Base-by-base conservation (phyloP, 2,329 filamentous ascomycete genomes). In the Aspergillus puulaauensis region DNA sequence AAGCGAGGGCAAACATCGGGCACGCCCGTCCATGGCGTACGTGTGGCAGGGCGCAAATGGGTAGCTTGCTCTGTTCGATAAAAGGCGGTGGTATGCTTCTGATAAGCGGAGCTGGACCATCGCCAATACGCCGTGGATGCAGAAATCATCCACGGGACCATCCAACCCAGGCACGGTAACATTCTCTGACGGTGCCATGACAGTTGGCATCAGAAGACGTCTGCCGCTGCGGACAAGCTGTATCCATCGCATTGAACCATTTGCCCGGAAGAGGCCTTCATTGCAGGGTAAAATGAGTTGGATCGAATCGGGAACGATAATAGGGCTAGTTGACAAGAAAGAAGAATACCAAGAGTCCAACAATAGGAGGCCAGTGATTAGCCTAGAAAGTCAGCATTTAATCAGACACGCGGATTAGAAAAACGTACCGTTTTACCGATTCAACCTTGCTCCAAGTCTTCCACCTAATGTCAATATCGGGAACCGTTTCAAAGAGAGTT, bases 361-460 rank as follows among this genome's bases (percentile, higher is more conserved):
- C 31, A 79, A 71, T 17, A 81, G 64, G 17, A 81, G 68, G 5
- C 78, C 77, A 15, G 78, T 72, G n/a, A 80, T 79, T n/a, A 79
- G 70, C 33, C 72, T 73, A 23, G 23, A 24, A 5, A 44, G 49
- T 64, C 53, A 68, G 58, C 17, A 24, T 33, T 4, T 8, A 7
- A 40, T 21, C 19, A 37, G 12, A 9, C 21, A 19, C 3, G 14
- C 3, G 17, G 12, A 23, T 15, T 14, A 11, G n/a, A 23, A 12
- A 9, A 39, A 48, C 63, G 46, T 60, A 71, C 71, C 80, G 73
- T 64, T 83, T 83, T 0, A 73, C 74, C 47, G 79, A 82, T 66
- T 83, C 81, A 7, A 83, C 74, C 49, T 79, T 78, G 59, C 77
- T 75, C 81, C 81, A 83, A 2, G 79, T 77, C 62, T 79, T 81